Evolutionary conservation across 192 early-diverging fungal genomes (phyloP).

Genomic region (Coemansia sp.): DNA sequence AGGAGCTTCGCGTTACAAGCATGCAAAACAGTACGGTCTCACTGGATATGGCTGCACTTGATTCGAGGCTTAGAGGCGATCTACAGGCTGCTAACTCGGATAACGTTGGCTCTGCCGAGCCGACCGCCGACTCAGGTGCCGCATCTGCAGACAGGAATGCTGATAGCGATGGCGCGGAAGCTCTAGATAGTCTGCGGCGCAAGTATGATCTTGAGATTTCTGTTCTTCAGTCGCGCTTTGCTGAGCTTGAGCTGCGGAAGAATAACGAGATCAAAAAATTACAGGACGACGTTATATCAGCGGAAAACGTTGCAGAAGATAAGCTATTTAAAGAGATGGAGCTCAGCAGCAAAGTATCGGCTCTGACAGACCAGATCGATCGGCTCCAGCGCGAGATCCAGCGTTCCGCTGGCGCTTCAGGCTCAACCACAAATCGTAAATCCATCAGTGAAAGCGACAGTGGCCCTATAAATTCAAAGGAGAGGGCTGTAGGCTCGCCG

Average conservation of each 20-base stretch:
- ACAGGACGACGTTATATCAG: constrained; percentile 66
- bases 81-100: constrained; percentile 2
- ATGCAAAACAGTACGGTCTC: constrained; percentile 55
- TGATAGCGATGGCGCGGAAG: constrained; percentile 1
- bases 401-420: constrained; percentile 7
- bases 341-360: constrained; percentile 63
- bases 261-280: constrained; percentile 61
- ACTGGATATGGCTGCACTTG: constrained; percentile 45
- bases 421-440: background rate
- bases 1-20: constrained; percentile 50
- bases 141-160: background rate
- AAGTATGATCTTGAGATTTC: constrained; percentile 60
- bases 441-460: background rate
- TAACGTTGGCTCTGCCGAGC: too few species aligned
- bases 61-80: constrained; percentile 16
- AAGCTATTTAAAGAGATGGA: constrained; percentile 76
- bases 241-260: constrained; percentile 63
- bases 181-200: constrained; percentile 47
- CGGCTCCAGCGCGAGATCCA: constrained; percentile 34
- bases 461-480: background rate
- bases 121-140: background rate
- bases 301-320: constrained; percentile 73
- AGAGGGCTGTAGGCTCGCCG: background rate
- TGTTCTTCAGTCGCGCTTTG: constrained; percentile 55
- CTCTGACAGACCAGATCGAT: constrained; percentile 59